These are phyloP conservation scores for Cercophora samala DNA, from an alignment of 495 filamentous ascomycete genomes.

Conservation along the genomic window DNA sequence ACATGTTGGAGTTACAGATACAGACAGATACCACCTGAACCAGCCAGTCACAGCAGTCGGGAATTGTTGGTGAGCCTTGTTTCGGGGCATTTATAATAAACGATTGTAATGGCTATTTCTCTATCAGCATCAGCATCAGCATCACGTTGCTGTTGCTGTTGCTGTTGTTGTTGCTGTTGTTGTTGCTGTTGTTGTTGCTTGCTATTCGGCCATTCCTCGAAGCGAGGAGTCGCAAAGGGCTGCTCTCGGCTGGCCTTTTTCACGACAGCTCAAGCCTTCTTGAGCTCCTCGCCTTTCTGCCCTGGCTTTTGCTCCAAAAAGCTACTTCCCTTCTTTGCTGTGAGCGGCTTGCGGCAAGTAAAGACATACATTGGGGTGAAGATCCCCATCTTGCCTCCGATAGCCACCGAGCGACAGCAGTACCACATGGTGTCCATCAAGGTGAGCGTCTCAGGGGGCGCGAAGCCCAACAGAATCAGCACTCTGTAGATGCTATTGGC, in stretches of 20 bases:
- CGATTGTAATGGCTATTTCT: background rate
- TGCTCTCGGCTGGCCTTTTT: too few species aligned
- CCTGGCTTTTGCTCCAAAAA: background rate
- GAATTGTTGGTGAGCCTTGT: background rate
- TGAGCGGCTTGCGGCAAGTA: constrained; percentile 16
- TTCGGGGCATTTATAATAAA: background rate
- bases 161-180: too few species aligned
- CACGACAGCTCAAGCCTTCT: background rate
- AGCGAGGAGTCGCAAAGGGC: too few species aligned
- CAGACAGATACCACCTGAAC: background rate
- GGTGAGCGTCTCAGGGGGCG: constrained; percentile 10
- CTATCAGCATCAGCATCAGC: background rate
- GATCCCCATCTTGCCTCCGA: constrained; percentile 19
- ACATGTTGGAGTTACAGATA: background rate
- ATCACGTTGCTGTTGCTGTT: too few species aligned
- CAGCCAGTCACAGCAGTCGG: background rate
- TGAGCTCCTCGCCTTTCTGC: background rate
- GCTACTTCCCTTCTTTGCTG: background rate
- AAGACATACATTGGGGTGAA: constrained; percentile 27
- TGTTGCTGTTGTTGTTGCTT: too few species aligned
- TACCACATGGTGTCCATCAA: constrained; percentile 26
- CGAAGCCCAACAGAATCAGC: constrained; percentile 10
- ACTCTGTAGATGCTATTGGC: constrained; percentile 7
- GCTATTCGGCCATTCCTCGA: too few species aligned
- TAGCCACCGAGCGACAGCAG: constrained; percentile 18